Evolutionary conservation across 2,329 filamentous ascomycete species (phyloP).

Genomic region (Beauveria sp.): DNA sequence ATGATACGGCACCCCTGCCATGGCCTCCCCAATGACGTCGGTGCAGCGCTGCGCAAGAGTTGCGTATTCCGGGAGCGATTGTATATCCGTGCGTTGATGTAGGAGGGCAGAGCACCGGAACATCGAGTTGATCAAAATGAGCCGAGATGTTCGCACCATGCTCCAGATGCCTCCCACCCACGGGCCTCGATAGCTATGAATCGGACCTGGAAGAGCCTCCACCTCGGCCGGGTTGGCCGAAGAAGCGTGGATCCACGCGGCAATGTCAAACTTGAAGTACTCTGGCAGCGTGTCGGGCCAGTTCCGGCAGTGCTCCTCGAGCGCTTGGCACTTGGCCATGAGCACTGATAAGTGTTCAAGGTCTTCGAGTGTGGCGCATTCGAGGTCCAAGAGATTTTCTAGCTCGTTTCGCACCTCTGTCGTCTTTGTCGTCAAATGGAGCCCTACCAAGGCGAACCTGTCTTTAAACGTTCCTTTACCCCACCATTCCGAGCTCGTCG

Average conservation of each 20-base stretch:
- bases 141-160: not conserved
- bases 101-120: not conserved
- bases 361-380: not conserved
- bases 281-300: not conserved
- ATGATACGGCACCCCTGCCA: not conserved
- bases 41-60: not conserved
- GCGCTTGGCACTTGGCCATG: not conserved
- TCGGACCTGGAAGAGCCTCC: not conserved
- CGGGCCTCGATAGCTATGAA: not conserved
- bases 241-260: not conserved
- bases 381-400: not conserved
- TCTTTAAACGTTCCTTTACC: not conserved
- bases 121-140: not conserved
- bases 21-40: not conserved
- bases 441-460: not conserved
- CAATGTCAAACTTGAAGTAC: not conserved
- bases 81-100: not conserved
- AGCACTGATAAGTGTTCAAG: not conserved
- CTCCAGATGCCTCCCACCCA: slow-evolving; percentile 1
- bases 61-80: not conserved
- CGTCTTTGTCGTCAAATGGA: not conserved
- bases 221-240: not conserved
- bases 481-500: not conserved
- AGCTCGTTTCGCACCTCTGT: not conserved
- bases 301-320: not conserved